These are phyloP conservation scores for Colletotrichum destructivum DNA, from an alignment of 2,329 filamentous ascomycete species.

Conservation along the genomic window DNA sequence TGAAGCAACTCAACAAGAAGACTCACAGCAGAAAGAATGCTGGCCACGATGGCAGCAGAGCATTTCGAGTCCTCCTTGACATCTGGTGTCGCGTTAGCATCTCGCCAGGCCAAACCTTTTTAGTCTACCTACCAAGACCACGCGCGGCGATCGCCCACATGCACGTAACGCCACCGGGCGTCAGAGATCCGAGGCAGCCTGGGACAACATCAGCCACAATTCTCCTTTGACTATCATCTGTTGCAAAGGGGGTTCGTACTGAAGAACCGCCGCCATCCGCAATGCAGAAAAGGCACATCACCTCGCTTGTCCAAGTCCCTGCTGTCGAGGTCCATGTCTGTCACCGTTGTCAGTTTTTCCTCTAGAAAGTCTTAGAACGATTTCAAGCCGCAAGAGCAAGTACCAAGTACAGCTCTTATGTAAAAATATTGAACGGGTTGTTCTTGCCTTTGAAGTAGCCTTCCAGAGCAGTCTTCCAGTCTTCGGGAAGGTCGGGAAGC, in stretches of 20 bases:
- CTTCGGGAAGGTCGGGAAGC: constrained; percentile 25
- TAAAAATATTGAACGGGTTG: too few species aligned
- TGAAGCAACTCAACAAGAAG: not conserved
- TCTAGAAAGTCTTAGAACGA: not conserved
- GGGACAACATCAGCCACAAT: not conserved
- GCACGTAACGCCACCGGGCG: constrained; percentile 20
- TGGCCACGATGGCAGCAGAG: constrained; percentile 19
- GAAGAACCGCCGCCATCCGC: constrained; percentile 22
- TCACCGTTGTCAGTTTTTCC: not conserved
- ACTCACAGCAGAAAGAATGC: constrained; percentile 20
- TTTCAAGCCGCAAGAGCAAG: not conserved
- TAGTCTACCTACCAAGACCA: constrained; percentile 1
- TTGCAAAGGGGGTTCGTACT: not conserved
- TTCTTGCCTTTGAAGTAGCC: constrained; percentile 22
- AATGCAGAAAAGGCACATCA: constrained; percentile 25
- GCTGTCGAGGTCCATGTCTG: constrained; percentile 9
- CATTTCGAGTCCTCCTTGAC: constrained; percentile 30
- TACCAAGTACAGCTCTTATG: not conserved
- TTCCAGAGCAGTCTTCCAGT: constrained; percentile 14
- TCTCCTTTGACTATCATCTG: too few species aligned
- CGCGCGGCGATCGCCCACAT: constrained; percentile 30
- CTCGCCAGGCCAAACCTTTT: accelerated
- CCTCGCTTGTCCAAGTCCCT: constrained; percentile 23
- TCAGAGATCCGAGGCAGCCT: constrained; percentile 28
- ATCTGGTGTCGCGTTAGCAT: not conserved